These are phyloP conservation scores for Dactylellina parvicollis DNA, from an alignment of 2,329 filamentous ascomycete species.

Conservation along the genomic window DNA sequence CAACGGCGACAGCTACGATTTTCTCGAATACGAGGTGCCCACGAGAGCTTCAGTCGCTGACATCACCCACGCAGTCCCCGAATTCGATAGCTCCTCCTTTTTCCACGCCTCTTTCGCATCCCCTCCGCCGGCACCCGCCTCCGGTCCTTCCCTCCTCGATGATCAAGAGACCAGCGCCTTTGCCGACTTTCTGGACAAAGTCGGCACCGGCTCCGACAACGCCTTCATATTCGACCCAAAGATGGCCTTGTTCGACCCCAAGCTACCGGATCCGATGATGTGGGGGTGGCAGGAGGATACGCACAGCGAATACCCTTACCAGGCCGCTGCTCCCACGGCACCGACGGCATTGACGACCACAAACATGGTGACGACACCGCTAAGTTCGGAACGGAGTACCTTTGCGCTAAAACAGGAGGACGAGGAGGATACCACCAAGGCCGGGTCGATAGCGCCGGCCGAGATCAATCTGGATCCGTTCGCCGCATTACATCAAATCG, in stretches of 20 bases:
- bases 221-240: conserved; percentile 53
- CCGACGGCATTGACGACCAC: conserved; percentile 29
- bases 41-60: conserved; percentile 6
- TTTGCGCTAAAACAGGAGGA: conserved; percentile 47
- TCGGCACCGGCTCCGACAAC: conserved; percentile 64
- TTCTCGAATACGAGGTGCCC: conserved; percentile 11
- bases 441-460: conserved; percentile 38
- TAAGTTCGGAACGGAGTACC: conserved; percentile 47
- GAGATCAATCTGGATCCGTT: conserved; percentile 49
- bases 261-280: conserved; percentile 53
- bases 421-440: conserved; percentile 18
- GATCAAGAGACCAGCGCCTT: conserved; percentile 71
- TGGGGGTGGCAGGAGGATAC: conserved; percentile 53
- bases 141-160: conserved; percentile 73
- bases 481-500: conserved; percentile 41
- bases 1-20: not conserved
- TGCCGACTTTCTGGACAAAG: conserved; percentile 68
- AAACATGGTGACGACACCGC: conserved; percentile 47
- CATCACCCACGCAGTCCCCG: conserved; percentile 33
- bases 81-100: conserved; percentile 49
- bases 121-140: conserved; percentile 70
- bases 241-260: conserved; percentile 43
- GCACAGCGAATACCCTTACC: conserved; percentile 37
- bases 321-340: conserved; percentile 30
- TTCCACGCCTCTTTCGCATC: conserved; percentile 50